Evolutionary conservation across 1,139 yeast genomes (phyloP).

Genomic region (Zygosaccharomyces sapae): DNA sequence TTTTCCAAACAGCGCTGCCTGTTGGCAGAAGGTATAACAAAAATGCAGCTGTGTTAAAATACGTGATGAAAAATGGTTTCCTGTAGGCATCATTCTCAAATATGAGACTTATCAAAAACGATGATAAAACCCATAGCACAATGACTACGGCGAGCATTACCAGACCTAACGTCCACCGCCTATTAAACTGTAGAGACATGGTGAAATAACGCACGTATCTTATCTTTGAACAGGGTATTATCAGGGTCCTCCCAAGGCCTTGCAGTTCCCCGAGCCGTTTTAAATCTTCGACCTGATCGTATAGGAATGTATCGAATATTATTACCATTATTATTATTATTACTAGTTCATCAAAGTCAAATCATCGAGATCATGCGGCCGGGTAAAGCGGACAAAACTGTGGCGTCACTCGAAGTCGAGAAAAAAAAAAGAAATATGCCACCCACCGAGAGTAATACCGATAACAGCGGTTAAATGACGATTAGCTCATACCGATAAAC

Average conservation of each 20-base stretch:
- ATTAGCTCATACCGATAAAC: no score
- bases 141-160: slow-evolving; percentile 70
- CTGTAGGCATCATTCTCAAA: slow-evolving; percentile 67
- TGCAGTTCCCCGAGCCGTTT: no score
- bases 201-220: background rate
- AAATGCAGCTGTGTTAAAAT: slow-evolving; percentile 83
- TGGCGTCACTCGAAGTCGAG: background rate
- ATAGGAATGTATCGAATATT: background rate
- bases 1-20: slow-evolving; percentile 35
- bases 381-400: background rate
- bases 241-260: no score
- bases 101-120: slow-evolving; percentile 70
- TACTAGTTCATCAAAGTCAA: background rate
- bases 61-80: slow-evolving; percentile 92
- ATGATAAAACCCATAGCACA: slow-evolving; percentile 81
- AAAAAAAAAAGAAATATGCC: no score
- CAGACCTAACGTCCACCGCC: slow-evolving; percentile 69
- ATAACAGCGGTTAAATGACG: no score
- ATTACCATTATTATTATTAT: background rate
- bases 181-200: slow-evolving; percentile 17
- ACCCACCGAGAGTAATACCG: no score
- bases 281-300: background rate
- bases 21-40: slow-evolving; percentile 71
- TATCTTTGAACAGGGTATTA: no score
- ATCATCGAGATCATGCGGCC: background rate